A percentile compares a stretch with the other conserved stretches of the same genome.
Evolutionary conservation across 306 rosid genomes (phyloP).

Genomic region (Cyclanthera cordifolia): DNA sequence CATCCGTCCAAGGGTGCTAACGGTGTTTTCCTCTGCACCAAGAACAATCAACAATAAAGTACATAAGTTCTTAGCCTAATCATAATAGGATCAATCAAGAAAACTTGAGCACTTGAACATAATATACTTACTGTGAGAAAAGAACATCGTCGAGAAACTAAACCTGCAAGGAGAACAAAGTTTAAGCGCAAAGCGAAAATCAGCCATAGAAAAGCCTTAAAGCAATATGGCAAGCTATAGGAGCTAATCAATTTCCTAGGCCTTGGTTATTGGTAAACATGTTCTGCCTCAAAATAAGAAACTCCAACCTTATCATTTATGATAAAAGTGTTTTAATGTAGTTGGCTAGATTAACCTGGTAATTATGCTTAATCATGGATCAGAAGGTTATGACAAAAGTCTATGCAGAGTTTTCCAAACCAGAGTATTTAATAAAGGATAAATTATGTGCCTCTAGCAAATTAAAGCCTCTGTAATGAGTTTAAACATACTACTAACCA

Average conservation of each 20-base stretch:
- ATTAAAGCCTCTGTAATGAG: background rate
- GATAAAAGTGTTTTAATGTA: background rate
- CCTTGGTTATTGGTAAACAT: background rate
- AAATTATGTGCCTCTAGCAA: too few relatives aligned
- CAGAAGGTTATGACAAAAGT: background rate
- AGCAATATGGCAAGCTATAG: background rate
- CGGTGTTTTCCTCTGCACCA: constrained; percentile 63
- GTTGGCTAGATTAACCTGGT: background rate
- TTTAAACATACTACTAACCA: constrained; percentile 52
- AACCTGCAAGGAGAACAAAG: constrained; percentile 81
- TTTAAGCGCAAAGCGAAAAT: constrained; percentile 2
- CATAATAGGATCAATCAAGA: background rate
- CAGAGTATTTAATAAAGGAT: too few relatives aligned
- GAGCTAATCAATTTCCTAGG: background rate
- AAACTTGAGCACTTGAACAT: too few relatives aligned
- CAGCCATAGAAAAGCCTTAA: background rate
- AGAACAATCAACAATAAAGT: background rate
- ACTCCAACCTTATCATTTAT: too few relatives aligned
- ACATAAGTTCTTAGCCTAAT: constrained; percentile 11
- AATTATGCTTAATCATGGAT: background rate
- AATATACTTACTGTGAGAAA: constrained; percentile 64
- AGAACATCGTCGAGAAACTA: constrained; percentile 81
- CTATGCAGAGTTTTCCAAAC: too few relatives aligned
- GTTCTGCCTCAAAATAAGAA: too few relatives aligned
- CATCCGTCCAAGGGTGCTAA: constrained; percentile 61